phyloP scores from a whole-genome alignment of 768 basidiomycete genomes.

The Mycena rebaudengoi region DNA sequence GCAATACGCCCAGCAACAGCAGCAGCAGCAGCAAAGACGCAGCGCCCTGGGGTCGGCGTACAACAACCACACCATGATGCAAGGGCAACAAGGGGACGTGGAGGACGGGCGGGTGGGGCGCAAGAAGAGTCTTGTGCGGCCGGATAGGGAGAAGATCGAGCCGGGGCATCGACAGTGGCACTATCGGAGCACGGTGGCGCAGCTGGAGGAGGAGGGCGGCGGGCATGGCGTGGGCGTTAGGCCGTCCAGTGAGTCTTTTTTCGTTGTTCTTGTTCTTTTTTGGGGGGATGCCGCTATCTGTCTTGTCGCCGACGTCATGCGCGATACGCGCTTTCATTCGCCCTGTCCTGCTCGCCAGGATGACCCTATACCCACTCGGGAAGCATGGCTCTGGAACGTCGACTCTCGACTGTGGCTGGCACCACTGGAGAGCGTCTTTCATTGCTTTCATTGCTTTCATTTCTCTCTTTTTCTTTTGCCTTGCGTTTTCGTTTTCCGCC shows the following conservation, averaged over 20 bases:
- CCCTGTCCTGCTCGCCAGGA: too few relatives aligned
- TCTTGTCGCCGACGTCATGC: not conserved
- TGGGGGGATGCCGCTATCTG: not conserved
- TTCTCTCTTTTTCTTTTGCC: too few relatives aligned
- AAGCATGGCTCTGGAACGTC: too few relatives aligned
- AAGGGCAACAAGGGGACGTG: slow-evolving; percentile 50
- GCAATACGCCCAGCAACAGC: too few relatives aligned
- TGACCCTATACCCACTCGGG: too few relatives aligned
- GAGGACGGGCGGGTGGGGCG: slow-evolving; percentile 65
- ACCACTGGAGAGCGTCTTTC: too few relatives aligned
- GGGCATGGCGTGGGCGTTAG: slow-evolving; percentile 72
- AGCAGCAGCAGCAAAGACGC: slow-evolving; percentile 1
- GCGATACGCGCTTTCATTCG: not conserved
- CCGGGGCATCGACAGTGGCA: slow-evolving; percentile 94
- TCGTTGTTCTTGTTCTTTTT: slow-evolving; percentile 22
- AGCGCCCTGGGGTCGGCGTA: slow-evolving; percentile 28
- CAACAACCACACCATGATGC: slow-evolving; percentile 18
- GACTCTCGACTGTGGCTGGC: too few relatives aligned
- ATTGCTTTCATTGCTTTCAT: too few relatives aligned
- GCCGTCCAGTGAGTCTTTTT: slow-evolving; percentile 77
- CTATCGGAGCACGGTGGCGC: slow-evolving; percentile 88
- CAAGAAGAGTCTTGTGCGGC: slow-evolving; percentile 92
- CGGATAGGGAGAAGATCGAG: slow-evolving; percentile 96
- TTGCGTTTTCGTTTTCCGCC: too few relatives aligned
- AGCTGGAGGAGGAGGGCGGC: slow-evolving; percentile 74